phyloP scores from a whole-genome alignment of 2,329 filamentous ascomycete species.

The Hypocrella siamensis region DNA sequence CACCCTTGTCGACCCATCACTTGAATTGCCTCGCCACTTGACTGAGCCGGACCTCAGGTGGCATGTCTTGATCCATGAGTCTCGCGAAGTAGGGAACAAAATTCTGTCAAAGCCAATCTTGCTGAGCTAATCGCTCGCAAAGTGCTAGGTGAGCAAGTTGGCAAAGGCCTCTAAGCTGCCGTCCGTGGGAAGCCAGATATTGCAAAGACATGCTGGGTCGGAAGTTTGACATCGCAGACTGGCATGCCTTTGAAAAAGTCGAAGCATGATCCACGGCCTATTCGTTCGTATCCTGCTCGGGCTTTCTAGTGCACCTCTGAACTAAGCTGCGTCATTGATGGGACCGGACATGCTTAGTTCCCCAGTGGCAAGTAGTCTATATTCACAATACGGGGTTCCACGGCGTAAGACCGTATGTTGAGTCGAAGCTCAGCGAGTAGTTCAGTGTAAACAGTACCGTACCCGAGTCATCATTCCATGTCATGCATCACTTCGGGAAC shows the following conservation, averaged over 20 bases:
- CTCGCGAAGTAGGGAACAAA: constrained; percentile 22
- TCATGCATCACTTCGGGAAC: too few species aligned
- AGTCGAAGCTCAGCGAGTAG: constrained; percentile 21
- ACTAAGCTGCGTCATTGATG: constrained; percentile 20
- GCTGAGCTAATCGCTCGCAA: constrained; percentile 14
- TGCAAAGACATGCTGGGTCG: constrained; percentile 17
- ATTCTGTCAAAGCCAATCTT: constrained; percentile 20
- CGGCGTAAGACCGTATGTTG: constrained; percentile 20
- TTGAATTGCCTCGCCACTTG: constrained; percentile 20
- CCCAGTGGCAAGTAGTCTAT: constrained; percentile 17
- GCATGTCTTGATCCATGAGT: constrained; percentile 20
- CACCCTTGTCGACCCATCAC: constrained; percentile 21
- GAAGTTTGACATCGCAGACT: constrained; percentile 20
- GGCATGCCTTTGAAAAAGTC: constrained; percentile 21
- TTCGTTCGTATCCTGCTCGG: constrained; percentile 17
- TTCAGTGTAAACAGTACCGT: constrained; percentile 9
- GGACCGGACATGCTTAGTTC: constrained; percentile 16
- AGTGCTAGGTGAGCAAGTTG: constrained; percentile 17
- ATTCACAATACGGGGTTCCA: constrained; percentile 20
- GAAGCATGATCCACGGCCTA: constrained; percentile 19
- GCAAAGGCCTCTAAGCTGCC: constrained; percentile 17
- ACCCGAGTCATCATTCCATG: neutral
- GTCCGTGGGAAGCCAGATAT: constrained; percentile 20
- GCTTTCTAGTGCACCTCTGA: constrained; percentile 18
- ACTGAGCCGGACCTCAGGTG: constrained; percentile 13